Conservation (phyloP, 2,329 filamentous ascomycete species). For the Didymella lethalis region DNA sequence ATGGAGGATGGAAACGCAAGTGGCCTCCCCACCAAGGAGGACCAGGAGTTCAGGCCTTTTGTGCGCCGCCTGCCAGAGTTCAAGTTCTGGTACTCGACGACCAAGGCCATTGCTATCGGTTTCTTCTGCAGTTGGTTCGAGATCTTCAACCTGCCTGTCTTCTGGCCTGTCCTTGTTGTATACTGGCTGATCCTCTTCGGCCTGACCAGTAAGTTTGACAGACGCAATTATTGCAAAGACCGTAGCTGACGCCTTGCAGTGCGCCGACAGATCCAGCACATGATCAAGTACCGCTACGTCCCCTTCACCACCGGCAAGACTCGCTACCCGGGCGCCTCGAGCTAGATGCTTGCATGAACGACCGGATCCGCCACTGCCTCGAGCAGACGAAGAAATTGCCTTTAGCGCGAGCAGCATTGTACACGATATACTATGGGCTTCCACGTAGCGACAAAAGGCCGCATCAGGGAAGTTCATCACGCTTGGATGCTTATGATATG, state of each 20-base stretch:
- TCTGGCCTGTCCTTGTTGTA: slow-evolving; percentile 98
- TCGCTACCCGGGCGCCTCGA: slow-evolving; percentile 44
- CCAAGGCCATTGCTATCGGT: slow-evolving; percentile 80
- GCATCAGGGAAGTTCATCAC: slow-evolving; percentile 22
- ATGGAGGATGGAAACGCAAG: slow-evolving; percentile 88
- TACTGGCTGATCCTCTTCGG: slow-evolving; percentile 98
- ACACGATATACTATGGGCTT: slow-evolving; percentile 34
- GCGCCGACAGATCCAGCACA: slow-evolving; percentile 99
- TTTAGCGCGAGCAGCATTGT: slow-evolving; percentile 28
- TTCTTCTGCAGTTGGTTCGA: slow-evolving; percentile 93
- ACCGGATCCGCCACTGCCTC: slow-evolving; percentile 9
- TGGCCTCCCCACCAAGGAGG: slow-evolving; percentile 88
- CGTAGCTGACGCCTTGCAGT: slow-evolving; percentile 61
- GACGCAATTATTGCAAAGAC: background rate
- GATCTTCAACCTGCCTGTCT: slow-evolving; percentile 95
- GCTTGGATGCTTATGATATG: slow-evolving; percentile 31
- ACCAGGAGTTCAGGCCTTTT: slow-evolving; percentile 97
- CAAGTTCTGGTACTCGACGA: slow-evolving; percentile 99
- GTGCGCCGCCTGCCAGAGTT: slow-evolving; percentile 96
- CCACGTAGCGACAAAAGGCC: slow-evolving; percentile 25
- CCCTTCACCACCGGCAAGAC: slow-evolving; percentile 90
- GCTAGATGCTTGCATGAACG: slow-evolving; percentile 27
- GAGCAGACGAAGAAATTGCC: slow-evolving; percentile 21
- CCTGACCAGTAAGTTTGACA: slow-evolving; percentile 79
- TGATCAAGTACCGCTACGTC: slow-evolving; percentile 99